These are phyloP conservation scores for Schizopora paradoxa DNA, from an alignment of 1,284 basidiomycete genomes.

Conservation along the genomic window DNA sequence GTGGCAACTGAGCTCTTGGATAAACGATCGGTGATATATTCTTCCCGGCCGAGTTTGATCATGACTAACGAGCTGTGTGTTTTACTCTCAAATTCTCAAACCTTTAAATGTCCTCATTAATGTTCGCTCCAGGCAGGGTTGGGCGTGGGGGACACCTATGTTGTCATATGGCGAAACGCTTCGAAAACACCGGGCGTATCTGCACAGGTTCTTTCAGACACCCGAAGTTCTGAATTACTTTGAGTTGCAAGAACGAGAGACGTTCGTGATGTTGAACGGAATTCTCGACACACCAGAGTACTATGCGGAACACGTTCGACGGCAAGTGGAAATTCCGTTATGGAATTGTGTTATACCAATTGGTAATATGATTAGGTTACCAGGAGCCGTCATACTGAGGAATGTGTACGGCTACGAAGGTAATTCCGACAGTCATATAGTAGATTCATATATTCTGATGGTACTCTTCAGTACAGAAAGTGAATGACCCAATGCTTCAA, in stretches of 20 bases:
- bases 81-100: slow-evolving; percentile 9
- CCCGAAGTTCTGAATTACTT: slow-evolving; percentile 17
- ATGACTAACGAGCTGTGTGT: slow-evolving; percentile 27
- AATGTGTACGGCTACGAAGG: slow-evolving; percentile 15
- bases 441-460: no score
- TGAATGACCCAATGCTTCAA: no score
- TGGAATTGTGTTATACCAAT: neutral
- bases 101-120: neutral
- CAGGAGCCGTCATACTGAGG: slow-evolving; percentile 10
- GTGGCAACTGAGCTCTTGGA: slow-evolving; percentile 51
- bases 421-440: neutral
- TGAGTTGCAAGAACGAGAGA: slow-evolving; percentile 20
- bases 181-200: slow-evolving; percentile 22
- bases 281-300: slow-evolving; percentile 21
- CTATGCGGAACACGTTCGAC: slow-evolving; percentile 22
- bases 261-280: slow-evolving; percentile 20
- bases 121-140: slow-evolving; percentile 25
- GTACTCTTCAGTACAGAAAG: no score
- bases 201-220: slow-evolving; percentile 23
- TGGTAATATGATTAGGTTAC: neutral
- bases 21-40: slow-evolving; percentile 46
- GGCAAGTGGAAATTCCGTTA: slow-evolving; percentile 13
- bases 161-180: slow-evolving; percentile 36
- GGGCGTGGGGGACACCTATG: slow-evolving; percentile 42
- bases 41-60: slow-evolving; percentile 45